phyloP scores from a whole-genome alignment of 192 early-diverging fungal genomes.

The Coemansia sp. region DNA sequence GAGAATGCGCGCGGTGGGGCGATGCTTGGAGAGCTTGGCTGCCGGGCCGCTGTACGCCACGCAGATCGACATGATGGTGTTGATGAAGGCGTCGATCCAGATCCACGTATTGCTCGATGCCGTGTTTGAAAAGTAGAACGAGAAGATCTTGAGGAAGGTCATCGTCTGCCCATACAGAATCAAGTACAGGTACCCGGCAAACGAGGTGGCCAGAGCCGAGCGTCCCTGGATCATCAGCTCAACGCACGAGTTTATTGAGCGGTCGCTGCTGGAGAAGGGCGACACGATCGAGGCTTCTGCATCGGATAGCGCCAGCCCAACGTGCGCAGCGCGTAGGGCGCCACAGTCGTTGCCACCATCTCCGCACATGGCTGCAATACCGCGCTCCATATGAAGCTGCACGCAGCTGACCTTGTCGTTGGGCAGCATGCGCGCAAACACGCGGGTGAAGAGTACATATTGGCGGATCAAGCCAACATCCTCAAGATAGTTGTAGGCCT shows the following conservation, averaged over 20 bases:
- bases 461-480: constrained; percentile 48
- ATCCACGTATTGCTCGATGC: constrained; percentile 68
- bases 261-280: constrained; percentile 67
- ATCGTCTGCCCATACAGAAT: constrained; percentile 69
- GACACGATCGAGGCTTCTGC: constrained; percentile 81
- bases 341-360: constrained; percentile 86
- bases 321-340: constrained; percentile 78
- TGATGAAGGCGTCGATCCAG: constrained; percentile 65
- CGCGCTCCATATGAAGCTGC: constrained; percentile 69
- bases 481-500: constrained; percentile 60
- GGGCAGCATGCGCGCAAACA: constrained; percentile 80
- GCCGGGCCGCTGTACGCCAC: constrained; percentile 64
- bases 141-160: constrained; percentile 59
- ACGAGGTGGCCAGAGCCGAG: constrained; percentile 65
- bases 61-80: constrained; percentile 60
- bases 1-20: constrained; percentile 72
- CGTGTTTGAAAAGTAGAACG: constrained; percentile 66
- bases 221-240: constrained; percentile 69
- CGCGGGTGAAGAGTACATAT: constrained; percentile 64
- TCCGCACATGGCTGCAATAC: constrained; percentile 80
- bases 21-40: constrained; percentile 46
- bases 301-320: constrained; percentile 75
- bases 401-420: constrained; percentile 75
- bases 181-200: constrained; percentile 69
- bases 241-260: constrained; percentile 67